Base-by-base conservation (phyloP, 176 grass and related monocot genomes). In the Ensete ventricosum region DNA sequence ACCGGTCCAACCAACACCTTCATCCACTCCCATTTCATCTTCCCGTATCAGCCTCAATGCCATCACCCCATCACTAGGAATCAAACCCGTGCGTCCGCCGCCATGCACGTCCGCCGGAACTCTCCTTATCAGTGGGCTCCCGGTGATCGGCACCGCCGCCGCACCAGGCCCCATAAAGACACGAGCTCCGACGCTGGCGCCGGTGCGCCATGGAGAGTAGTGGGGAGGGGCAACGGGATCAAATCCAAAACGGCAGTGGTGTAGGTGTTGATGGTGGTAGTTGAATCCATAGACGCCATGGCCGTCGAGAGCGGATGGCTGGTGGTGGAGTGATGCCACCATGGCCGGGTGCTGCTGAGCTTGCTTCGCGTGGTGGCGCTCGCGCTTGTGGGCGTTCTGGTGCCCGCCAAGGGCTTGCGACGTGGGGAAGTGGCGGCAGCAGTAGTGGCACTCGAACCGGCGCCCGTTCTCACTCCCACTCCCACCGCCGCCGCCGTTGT, bases 391-490 rank as follows among this genome's bases (percentile, higher is more conserved):
- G 69, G 96, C 96, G 82, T 99, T 99, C 79, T 99, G 96, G 82
- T 99, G 96, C 0, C 96, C 96, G 55, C 96, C 96, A 76, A 99
- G 85, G 58, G 96, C 96, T 77, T 99, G 96, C 76, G 90, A 94
- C 67, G 96, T 99, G 57, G 96, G 96, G 85, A 99, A 99, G 84
- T 99, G 93, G 73, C 96, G 96, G 86, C 86, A 99, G 85, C 96
- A 99, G 82, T 99, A 99, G 86, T 99, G 96, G 75, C 96, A 99
- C 83, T 99, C 96, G 84, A 99, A 99, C 79, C 91, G 94, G 54
- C 96, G 75, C 67, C 76, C 88, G 51, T 90, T 77, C 68, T 81
- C 90, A 6, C 68, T 43, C 34, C 34, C n/a, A 9, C 62, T 75
- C 14, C 53, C 69, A 29, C 29, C 73, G 55, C 77, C 77, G 14